These are phyloP conservation scores for Eucalyptus sp. DNA, from an alignment of 345 rosid genomes.

Conservation along the genomic window DNA sequence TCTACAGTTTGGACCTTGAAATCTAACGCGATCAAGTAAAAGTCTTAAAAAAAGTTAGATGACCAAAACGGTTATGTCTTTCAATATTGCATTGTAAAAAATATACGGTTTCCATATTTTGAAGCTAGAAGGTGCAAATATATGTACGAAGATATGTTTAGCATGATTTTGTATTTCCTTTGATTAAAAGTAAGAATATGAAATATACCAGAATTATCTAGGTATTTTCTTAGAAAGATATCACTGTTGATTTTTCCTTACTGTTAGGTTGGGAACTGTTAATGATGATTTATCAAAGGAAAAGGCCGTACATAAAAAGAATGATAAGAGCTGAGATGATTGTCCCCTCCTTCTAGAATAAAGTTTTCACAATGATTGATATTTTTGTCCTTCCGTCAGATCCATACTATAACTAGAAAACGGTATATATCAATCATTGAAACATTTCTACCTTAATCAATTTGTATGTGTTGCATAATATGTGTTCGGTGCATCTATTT, in stretches of 20 bases:
- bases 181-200: neutral
- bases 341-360: neutral
- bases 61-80: neutral
- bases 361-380: neutral
- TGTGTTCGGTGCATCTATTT: neutral
- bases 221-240: neutral
- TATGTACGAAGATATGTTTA: neutral
- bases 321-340: neutral
- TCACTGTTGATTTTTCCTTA: too few species aligned
- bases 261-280: accelerated
- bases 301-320: neutral
- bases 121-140: neutral
- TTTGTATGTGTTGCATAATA: neutral
- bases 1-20: neutral
- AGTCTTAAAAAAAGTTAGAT: neutral
- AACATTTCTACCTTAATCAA: neutral
- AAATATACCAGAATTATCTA: neutral
- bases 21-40: neutral
- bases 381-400: neutral
- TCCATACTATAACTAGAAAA: neutral
- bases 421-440: neutral
- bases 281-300: neutral
- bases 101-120: neutral
- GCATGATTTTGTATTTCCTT: neutral
- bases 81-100: neutral